Evolutionary conservation across 495 filamentous ascomycete species (phyloP).

Genomic region (Neurospora hispaniola): DNA sequence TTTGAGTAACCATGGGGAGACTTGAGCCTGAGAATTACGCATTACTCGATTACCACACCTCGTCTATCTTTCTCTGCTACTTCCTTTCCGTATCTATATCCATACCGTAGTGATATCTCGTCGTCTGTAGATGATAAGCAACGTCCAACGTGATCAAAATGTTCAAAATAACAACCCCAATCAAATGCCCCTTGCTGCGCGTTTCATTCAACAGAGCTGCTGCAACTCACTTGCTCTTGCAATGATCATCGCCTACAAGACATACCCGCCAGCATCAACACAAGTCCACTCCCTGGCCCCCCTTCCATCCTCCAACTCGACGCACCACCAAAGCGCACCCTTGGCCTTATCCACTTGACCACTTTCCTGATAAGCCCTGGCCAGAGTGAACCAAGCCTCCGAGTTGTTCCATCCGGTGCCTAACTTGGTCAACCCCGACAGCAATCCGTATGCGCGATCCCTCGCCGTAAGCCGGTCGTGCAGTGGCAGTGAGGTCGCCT

Average conservation of each 20-base stretch:
- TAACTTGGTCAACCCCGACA: conserved; percentile 70
- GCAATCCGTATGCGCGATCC: conserved; percentile 74
- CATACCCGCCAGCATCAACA: conserved; percentile 47
- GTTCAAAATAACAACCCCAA: not conserved
- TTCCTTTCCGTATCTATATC: not conserved
- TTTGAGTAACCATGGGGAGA: not conserved
- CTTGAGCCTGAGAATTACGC: not conserved
- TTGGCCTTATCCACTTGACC: conserved; percentile 78
- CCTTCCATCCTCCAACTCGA: conserved; percentile 59
- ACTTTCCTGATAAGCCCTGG: conserved; percentile 72
- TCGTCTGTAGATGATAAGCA: not conserved
- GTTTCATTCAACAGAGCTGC: not conserved
- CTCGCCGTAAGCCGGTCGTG: conserved; percentile 71
- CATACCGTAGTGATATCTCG: not conserved
- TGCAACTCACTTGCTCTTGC: not conserved
- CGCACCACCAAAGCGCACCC: conserved; percentile 63
- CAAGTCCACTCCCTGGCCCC: conserved; percentile 50
- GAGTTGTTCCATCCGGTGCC: conserved; percentile 85
- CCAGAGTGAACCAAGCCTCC: conserved; percentile 90
- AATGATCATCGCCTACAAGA: conserved; percentile 27
- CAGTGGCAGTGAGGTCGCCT: conserved; percentile 45
- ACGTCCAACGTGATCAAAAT: not conserved
- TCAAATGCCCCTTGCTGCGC: not conserved
- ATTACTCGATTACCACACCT: not conserved
- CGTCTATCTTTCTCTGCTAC: not conserved